Conservation (phyloP, 768 basidiomycete species). For the Mycena crocata region DNA sequence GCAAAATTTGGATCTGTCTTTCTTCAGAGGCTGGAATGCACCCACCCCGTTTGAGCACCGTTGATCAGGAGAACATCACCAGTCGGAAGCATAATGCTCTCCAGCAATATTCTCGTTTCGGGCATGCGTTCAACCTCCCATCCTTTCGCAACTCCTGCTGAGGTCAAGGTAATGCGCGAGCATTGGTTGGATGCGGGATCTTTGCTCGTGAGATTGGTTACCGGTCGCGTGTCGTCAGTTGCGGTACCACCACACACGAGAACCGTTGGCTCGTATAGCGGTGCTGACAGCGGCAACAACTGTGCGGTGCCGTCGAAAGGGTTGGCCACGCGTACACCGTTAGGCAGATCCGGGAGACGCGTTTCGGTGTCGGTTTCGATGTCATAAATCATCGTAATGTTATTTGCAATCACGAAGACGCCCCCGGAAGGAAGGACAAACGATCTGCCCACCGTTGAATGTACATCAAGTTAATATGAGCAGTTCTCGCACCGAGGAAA, state of each 20-base stretch:
- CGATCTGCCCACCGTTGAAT: constrained; percentile 46
- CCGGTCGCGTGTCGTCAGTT: constrained; percentile 56
- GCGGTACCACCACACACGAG: constrained; percentile 68
- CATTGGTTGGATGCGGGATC: constrained; percentile 69
- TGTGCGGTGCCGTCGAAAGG: constrained; percentile 69
- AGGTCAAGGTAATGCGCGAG: constrained; percentile 60
- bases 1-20: constrained; percentile 51
- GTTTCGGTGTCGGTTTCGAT: constrained; percentile 54
- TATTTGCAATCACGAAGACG: constrained; percentile 67
- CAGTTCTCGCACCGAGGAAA: constrained; percentile 33
- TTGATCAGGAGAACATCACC: constrained; percentile 68
- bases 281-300: constrained; percentile 62
- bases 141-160: constrained; percentile 59
- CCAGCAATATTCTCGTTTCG: constrained; percentile 64
- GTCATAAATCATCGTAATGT: constrained; percentile 50
- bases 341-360: constrained; percentile 62
- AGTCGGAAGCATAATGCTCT: constrained; percentile 68
- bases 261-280: constrained; percentile 60
- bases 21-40: background rate
- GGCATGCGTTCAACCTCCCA: constrained; percentile 70
- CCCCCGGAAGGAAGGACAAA: constrained; percentile 63
- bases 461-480: constrained; percentile 36
- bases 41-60: constrained; percentile 43
- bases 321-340: constrained; percentile 70
- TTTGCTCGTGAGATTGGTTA: constrained; percentile 58